Evolutionary conservation across 139 green algal genomes (phyloP).

Genomic region (Raphidocelis subcapitata): DNA sequence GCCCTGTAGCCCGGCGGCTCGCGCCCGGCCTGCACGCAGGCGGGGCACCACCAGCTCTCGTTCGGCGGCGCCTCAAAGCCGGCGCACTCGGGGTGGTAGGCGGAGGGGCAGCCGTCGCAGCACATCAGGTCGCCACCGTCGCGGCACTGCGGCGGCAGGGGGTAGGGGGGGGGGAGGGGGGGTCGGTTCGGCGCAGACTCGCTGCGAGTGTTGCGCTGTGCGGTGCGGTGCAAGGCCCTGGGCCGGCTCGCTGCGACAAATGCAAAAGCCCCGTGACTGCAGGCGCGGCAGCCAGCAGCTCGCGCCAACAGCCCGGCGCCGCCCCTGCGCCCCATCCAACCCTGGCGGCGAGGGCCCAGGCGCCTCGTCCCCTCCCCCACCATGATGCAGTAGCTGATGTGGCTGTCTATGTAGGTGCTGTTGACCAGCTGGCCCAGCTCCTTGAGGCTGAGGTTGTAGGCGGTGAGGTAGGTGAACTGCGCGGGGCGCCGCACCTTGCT

Average conservation of each 20-base stretch:
- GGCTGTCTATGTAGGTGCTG: constrained; percentile 40
- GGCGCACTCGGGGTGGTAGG: constrained; percentile 51
- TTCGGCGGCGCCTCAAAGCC: constrained; percentile 24
- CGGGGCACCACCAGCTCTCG: not conserved
- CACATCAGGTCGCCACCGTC: constrained; percentile 53
- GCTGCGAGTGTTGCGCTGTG: no score
- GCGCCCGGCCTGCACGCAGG: constrained; percentile 23
- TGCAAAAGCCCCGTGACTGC: no score
- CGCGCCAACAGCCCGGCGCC: no score
- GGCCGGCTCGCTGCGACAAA: no score
- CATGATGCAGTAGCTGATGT: constrained; percentile 46
- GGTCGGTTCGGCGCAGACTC: no score
- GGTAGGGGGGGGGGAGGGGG: no score
- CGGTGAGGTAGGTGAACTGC: constrained; percentile 22
- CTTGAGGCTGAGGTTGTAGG: constrained; percentile 38
- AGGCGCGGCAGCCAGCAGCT: no score
- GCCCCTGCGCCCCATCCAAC: no score
- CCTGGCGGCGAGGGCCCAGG: no score
- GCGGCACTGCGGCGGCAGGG: constrained; percentile 37
- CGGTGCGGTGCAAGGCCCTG: no score
- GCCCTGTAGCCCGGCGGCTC: constrained; percentile 22
- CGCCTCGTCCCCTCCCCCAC: no score
- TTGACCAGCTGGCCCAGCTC: constrained; percentile 44
- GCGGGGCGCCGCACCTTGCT: constrained; percentile 24
- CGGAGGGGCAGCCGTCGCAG: constrained; percentile 49